A percentile compares a stretch with the other conserved stretches of the same genome.
These are phyloP conservation scores for Chrysopogon serrulatus DNA, from an alignment of 176 grass and related monocot genomes.

Conservation along the genomic window DNA sequence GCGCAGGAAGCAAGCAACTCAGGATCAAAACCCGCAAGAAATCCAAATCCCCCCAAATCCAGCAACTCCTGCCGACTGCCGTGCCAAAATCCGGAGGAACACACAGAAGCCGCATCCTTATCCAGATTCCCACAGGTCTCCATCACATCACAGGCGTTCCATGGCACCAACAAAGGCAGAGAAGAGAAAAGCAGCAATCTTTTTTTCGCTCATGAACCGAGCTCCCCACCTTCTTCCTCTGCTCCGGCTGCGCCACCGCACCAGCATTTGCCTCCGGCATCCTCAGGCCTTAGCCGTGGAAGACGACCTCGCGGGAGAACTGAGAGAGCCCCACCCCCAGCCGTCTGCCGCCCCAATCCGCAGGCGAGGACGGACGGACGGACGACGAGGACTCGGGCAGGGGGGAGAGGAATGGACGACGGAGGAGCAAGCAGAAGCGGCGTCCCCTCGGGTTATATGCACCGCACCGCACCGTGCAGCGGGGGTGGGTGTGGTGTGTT, in stretches of 20 bases:
- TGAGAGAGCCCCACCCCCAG: not conserved
- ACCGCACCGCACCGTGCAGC: not conserved
- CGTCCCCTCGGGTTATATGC: not conserved
- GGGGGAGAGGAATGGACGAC: not conserved
- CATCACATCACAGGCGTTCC: not conserved
- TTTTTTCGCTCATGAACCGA: not conserved
- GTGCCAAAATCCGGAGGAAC: not conserved
- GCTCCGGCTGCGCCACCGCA: constrained; percentile 7
- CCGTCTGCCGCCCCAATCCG: not conserved
- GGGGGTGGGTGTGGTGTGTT: not conserved
- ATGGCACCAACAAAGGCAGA: constrained; percentile 1
- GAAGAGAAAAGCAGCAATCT: not conserved
- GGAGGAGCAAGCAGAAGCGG: not conserved
- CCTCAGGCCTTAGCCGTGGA: not conserved
- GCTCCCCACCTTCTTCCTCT: constrained; percentile 44
- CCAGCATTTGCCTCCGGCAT: constrained; percentile 55
- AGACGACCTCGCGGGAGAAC: not conserved
- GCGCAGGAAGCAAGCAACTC: not conserved
- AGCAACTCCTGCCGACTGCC: not conserved
- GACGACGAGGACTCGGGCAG: not conserved
- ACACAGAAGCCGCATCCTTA: not conserved
- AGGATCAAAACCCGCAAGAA: not conserved
- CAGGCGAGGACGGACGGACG: not conserved
- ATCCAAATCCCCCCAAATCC: not conserved
- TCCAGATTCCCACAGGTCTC: not conserved